Percentiles rank a stretch among this genome's conserved stretches.
These are phyloP conservation scores for Postia placenta DNA, from an alignment of 768 basidiomycete genomes.

Conservation along the genomic window DNA sequence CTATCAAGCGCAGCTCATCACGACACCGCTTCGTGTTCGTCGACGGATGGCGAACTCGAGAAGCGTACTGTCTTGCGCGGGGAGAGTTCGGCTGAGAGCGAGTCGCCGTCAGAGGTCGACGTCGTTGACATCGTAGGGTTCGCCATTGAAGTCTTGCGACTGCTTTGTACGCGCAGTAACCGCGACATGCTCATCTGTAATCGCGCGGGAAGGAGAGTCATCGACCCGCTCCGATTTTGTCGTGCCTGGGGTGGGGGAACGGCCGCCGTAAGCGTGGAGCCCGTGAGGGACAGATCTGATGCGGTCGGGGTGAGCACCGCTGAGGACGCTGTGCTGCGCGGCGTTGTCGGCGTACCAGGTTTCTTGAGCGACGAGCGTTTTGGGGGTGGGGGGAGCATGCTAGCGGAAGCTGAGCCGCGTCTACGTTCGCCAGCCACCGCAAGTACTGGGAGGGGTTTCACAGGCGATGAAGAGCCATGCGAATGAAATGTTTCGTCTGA, in stretches of 20 bases:
- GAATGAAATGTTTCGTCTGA: not conserved
- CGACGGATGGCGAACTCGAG: conserved; percentile 19
- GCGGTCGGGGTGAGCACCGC: conserved; percentile 25
- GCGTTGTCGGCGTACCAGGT: conserved; percentile 30
- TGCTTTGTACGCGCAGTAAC: conserved; percentile 33
- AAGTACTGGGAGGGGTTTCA: not conserved
- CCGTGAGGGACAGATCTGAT: conserved; percentile 32
- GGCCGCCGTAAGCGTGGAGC: conserved; percentile 40
- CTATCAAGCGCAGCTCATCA: not conserved
- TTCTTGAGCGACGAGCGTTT: conserved; percentile 64
- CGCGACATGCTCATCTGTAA: conserved; percentile 48
- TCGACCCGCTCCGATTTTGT: conserved; percentile 16
- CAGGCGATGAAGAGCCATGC: not conserved
- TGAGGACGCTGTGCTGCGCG: conserved; percentile 27
- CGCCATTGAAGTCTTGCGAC: conserved; percentile 25
- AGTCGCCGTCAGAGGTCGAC: conserved; percentile 14
- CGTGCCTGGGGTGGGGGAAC: conserved; percentile 24
- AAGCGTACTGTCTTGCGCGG: conserved; percentile 61
- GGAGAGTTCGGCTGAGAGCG: conserved; percentile 22
- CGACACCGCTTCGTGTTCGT: not conserved
- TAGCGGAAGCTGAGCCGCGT: conserved; percentile 10
- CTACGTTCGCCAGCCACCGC: not conserved
- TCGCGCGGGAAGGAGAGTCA: conserved; percentile 17
- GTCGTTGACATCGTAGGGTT: conserved; percentile 21
- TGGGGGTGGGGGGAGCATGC: conserved; percentile 41